Evolutionary conservation across 2,329 filamentous ascomycete species (phyloP), one percentile per base, ranked within the genome.

Genomic region (Myriosclerotinia curreyana): DNA sequence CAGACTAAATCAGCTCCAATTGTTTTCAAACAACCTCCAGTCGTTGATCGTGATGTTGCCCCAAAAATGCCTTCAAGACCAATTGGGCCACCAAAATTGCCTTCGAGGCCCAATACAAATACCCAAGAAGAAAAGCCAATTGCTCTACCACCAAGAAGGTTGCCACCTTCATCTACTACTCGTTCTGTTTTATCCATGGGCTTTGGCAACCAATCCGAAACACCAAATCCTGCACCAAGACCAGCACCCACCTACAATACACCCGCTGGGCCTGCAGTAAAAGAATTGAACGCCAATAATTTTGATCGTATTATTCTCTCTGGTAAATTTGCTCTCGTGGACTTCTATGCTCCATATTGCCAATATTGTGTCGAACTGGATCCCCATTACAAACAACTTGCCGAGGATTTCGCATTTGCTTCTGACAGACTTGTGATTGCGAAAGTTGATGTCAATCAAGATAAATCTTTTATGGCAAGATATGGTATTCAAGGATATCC

Each of bases 341-440:
- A 98, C 77, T 98, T 98, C 84, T 98, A 96, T 75, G 92, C 93
- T n/a, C 93, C 93, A 9, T 97, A 92, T 91, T 99, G 95, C 76
- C 61, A 75, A 95, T 93, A 98, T 84, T 99, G 95, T 89, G 97
- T 97, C 82, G 88, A 75, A 73, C 86, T 99, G 66, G 92, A 92
- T 56, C 95, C 95, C 31, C 84, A 81, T 70, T 98, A 91, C 90
- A 93, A 98, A 78, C 84, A 85, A 58, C 80, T 98, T 68, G 94
- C 93, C 66, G 81, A 82, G 66, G 88, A 91, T 78, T 98, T 92
- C 79, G 82, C 83, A 68, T 72, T 70, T 66, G 83, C 82, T 74
- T 93, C 97, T 72, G 78, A 86, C 67, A 81, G 83, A 68, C 89
- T 99, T 68, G 76, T 96, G 40, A 88, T 99, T 74, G 95, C 91